Evolutionary conservation across 441 rosid species (phyloP).

Genomic region (Erodium moschatum): DNA sequence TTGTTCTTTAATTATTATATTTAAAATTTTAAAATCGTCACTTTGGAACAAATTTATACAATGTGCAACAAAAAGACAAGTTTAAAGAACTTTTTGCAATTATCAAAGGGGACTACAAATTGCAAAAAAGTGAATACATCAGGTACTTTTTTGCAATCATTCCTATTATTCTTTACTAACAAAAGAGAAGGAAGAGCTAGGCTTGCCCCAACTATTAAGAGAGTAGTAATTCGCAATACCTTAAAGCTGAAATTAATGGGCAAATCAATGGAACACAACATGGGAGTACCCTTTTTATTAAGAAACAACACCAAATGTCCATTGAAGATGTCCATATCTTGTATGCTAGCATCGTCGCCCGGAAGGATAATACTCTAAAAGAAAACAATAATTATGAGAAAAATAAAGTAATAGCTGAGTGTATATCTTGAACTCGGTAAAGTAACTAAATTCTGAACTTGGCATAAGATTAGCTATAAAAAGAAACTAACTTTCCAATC

Average conservation of each 20-base stretch:
- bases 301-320: slow-evolving; percentile 65
- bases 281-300: slow-evolving; percentile 43
- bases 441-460: background rate
- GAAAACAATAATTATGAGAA: no score
- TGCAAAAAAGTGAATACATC: no score
- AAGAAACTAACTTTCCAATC: slow-evolving; percentile 48
- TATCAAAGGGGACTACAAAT: no score
- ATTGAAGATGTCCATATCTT: slow-evolving; percentile 76
- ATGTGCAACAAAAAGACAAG: no score
- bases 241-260: slow-evolving; percentile 35
- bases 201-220: background rate
- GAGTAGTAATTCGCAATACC: slow-evolving; percentile 34
- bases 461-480: background rate
- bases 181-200: background rate
- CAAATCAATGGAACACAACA: slow-evolving; percentile 62
- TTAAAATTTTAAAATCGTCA: no score
- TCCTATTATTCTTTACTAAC: no score
- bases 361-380: slow-evolving; percentile 56
- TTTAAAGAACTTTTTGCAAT: no score
- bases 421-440: no score
- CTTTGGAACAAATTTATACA: no score
- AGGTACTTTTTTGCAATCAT: no score
- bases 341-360: slow-evolving; percentile 46
- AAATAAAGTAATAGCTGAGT: no score
- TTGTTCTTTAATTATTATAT: no score